Evolutionary conservation across 257 asterid species (phyloP).

Genomic region (Anisodus tanguticus): DNA sequence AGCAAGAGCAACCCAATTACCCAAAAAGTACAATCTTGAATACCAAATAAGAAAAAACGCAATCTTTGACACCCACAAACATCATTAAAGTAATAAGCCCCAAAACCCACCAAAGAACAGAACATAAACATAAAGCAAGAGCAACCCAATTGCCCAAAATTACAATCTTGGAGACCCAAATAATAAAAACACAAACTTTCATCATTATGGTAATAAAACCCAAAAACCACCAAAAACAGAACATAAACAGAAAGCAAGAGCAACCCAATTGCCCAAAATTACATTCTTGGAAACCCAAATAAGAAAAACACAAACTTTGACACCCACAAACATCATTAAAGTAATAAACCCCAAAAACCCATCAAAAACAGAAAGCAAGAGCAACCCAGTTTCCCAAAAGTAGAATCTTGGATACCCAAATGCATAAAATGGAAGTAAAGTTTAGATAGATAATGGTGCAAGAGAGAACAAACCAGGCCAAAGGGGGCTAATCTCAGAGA

Average conservation of each 20-base stretch:
- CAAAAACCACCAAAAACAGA: background rate
- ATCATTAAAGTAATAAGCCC: background rate
- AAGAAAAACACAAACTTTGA: background rate
- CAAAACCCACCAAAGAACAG: background rate
- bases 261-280: slow-evolving; percentile 9
- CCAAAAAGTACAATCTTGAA: slow-evolving; percentile 7
- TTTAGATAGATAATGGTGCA: background rate
- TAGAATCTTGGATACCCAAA: background rate
- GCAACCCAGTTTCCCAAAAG: slow-evolving; percentile 6
- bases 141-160: background rate
- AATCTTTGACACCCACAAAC: background rate
- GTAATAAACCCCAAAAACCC: slow-evolving; percentile 1
- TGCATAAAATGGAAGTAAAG: background rate
- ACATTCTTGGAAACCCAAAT: background rate
- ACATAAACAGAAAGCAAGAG: too few species aligned
- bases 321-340: background rate
- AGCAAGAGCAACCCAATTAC: background rate
- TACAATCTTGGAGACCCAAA: background rate
- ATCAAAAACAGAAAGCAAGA: background rate
- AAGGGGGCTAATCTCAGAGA: slow-evolving; percentile 93
- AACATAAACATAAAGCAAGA: background rate
- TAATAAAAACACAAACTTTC: background rate
- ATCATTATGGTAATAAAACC: too few species aligned
- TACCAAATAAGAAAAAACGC: background rate
- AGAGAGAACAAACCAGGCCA: slow-evolving; percentile 73